Evolutionary conservation across 1,284 basidiomycete species (phyloP), one percentile per base, ranked within the genome.

Genomic region (Pascua sp.): DNA sequence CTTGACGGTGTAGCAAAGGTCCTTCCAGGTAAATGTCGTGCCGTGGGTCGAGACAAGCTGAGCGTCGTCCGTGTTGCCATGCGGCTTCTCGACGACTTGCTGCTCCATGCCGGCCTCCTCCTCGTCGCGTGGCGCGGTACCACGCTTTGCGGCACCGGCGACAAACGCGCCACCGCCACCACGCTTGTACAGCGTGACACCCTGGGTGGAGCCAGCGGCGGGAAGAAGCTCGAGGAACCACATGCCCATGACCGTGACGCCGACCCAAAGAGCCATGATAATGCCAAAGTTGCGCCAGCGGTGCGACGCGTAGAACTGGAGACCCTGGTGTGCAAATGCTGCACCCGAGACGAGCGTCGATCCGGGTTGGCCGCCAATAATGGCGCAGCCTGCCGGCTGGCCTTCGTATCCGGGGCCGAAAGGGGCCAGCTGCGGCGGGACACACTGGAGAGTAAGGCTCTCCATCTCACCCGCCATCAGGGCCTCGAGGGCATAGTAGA

Each of bases 281-380:
- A 81, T 77, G 42, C 75, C 80, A 42, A 80, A 75, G 65, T 82
- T 80, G 56, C 78, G 70, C 77, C 79, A 80, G 16, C 79, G 66
- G 56, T 79, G 70, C 11, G 56, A 48, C 46, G 66, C 65, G 53
- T 65, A 62, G 67, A 80, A 80, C 11, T 67, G 60, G 53, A 79
- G 77, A 15, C 73, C 67, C 10, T 66, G 57, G 9, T 67, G 49
- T 39, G 78, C 62, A 56, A 78, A 82, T 38, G 58, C 65, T 73
- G 72, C 40, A 58, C 59, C 59, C 4, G 42, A 46, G 37, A 61
- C 56, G 15, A 46, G 5, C 11, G 56, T 55, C 38, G 32, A 40
- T 42, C 56, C 56, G 2, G 32, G 32, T 5, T 47, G 55, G 17
- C 76, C 68, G 24, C 80, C 80, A 8, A 73, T 66, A 17, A 79